Conservation (phyloP, 331 rosid genomes). For the Dryas integrifolia region DNA sequence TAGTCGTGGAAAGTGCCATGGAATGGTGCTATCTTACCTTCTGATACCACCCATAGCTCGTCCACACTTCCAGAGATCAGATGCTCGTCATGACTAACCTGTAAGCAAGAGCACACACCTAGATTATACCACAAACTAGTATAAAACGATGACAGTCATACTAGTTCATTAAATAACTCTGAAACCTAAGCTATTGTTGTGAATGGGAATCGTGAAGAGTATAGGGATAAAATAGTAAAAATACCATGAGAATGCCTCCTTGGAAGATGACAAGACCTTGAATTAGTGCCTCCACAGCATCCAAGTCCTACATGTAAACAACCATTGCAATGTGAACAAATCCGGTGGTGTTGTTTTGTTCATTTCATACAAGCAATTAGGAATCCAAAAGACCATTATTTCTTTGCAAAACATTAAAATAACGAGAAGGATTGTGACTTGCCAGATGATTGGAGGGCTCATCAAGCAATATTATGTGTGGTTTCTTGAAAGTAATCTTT, state of each 20-base stretch:
- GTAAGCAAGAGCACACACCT: conserved; percentile 27
- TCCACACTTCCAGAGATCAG: conserved; percentile 98
- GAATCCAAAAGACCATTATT: not conserved
- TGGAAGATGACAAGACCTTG: conserved; percentile 96
- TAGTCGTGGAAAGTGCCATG: conserved; percentile 80
- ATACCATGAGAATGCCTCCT: conserved; percentile 99
- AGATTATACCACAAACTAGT: not conserved
- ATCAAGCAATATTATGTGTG: conserved; percentile 93
- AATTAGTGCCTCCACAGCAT: conserved; percentile 97
- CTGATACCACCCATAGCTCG: conserved; percentile 91
- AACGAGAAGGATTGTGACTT: conserved; percentile 21
- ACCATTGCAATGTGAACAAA: conserved; percentile 5
- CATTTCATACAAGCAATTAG: not conserved
- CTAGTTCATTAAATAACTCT: not conserved
- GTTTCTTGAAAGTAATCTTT: conserved; percentile 96
- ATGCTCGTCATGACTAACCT: conserved; percentile 99
- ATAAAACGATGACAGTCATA: not conserved
- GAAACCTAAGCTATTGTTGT: not conserved
- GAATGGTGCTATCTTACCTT: conserved; percentile 82
- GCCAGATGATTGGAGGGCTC: conserved; percentile 99
- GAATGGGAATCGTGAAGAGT: not conserved
- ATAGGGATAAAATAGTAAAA: not conserved
- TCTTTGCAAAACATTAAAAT: not conserved
- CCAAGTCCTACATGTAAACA: conserved; percentile 70
- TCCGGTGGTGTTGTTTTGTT: not conserved